Evolutionary conservation across 352 stramenopile genomes (phyloP).

Genomic region (Pythium sukuiense): DNA sequence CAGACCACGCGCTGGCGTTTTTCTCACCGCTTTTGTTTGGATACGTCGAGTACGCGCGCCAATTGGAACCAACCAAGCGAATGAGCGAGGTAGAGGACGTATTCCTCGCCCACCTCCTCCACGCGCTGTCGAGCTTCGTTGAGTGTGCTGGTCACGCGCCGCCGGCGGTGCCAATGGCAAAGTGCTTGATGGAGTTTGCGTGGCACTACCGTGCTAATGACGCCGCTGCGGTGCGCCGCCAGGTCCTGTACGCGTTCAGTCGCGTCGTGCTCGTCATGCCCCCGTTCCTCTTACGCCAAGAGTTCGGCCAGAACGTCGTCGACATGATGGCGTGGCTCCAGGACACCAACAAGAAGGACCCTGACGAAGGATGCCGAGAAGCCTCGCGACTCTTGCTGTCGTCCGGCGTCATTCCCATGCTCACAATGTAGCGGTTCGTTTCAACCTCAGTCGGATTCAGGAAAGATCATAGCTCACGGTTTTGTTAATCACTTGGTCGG

Average conservation of each 20-base stretch:
- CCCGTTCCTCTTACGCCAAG: constrained; percentile 52
- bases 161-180: constrained; percentile 64
- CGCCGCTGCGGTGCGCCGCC: constrained; percentile 58
- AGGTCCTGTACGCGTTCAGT: constrained; percentile 74
- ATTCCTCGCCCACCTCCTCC: constrained; percentile 70
- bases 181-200: constrained; percentile 67
- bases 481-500: background rate
- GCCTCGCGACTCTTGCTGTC: constrained; percentile 54
- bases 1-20: constrained; percentile 55
- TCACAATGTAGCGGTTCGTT: constrained; percentile 27
- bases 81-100: constrained; percentile 62
- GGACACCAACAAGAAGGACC: constrained; percentile 42
- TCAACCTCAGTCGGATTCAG: background rate
- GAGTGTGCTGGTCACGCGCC: constrained; percentile 64
- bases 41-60: constrained; percentile 58
- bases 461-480: background rate
- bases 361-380: constrained; percentile 71
- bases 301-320: constrained; percentile 45
- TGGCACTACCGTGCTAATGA: constrained; percentile 51
- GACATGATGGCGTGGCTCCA: constrained; percentile 58
- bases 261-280: constrained; percentile 66
- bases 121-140: constrained; percentile 65
- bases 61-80: constrained; percentile 26
- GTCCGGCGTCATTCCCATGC: constrained; percentile 36
- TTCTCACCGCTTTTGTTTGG: constrained; percentile 79